Evolutionary conservation across 2,329 filamentous ascomycete genomes (phyloP).

Genomic region (Tolypocladium amazonense): DNA sequence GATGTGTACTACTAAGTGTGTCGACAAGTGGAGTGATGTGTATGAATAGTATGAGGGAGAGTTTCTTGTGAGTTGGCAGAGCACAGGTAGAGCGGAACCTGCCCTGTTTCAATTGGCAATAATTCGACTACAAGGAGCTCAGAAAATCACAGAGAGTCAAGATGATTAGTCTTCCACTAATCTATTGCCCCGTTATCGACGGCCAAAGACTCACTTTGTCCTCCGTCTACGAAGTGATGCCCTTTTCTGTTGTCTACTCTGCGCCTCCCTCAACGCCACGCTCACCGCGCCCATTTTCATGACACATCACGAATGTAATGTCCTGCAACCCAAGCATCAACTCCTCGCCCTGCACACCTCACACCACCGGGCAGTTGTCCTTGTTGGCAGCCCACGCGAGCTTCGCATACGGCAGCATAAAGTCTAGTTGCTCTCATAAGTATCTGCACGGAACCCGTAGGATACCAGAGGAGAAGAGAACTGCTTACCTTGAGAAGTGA

Average conservation of each 20-base stretch:
- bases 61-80: not conserved
- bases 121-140: too few relatives aligned
- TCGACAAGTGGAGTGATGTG: not conserved
- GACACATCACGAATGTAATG: not conserved
- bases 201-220: too few relatives aligned
- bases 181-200: too few relatives aligned
- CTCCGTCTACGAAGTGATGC: not conserved
- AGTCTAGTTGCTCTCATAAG: slow-evolving; percentile 12
- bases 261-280: not conserved
- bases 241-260: not conserved
- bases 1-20: slow-evolving; percentile 27
- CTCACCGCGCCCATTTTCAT: not conserved
- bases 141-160: too few relatives aligned
- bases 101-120: not conserved
- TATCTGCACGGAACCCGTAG: too few relatives aligned
- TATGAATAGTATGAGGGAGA: not conserved
- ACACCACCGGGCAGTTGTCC: slow-evolving; percentile 21
- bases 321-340: not conserved
- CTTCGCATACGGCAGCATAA: slow-evolving; percentile 27
- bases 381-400: slow-evolving; percentile 24
- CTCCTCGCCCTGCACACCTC: not conserved
- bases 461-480: too few relatives aligned
- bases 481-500: slow-evolving; percentile 21
- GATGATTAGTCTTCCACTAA: too few relatives aligned
- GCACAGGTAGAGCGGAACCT: not conserved